phyloP scores from a whole-genome alignment of 768 basidiomycete genomes.

The Pholiota molesta region DNA sequence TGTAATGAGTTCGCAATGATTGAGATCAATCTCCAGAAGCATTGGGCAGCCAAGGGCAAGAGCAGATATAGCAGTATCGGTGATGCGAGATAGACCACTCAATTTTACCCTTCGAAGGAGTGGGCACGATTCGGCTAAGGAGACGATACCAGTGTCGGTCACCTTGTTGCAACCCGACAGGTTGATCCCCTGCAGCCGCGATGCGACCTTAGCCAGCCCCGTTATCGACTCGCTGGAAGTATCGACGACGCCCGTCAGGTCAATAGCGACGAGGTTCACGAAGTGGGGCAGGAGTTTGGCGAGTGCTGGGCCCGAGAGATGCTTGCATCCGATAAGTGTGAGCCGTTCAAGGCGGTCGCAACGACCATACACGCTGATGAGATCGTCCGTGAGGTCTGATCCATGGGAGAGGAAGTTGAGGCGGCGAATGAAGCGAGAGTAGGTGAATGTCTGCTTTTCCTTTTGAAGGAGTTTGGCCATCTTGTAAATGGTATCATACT shows the following conservation, averaged over 20 bases:
- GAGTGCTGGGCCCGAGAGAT: constrained; percentile 67
- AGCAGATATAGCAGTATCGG: constrained; percentile 74
- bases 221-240: constrained; percentile 74
- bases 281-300: constrained; percentile 66
- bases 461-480: constrained; percentile 73
- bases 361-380: constrained; percentile 68
- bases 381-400: constrained; percentile 68
- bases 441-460: constrained; percentile 79
- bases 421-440: constrained; percentile 85
- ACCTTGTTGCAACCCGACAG: constrained; percentile 81
- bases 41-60: constrained; percentile 81
- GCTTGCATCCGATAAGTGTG: constrained; percentile 79
- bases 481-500: constrained; percentile 69
- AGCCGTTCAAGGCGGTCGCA: constrained; percentile 88
- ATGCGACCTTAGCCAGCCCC: constrained; percentile 70
- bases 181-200: constrained; percentile 89
- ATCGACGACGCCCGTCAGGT: constrained; percentile 73
- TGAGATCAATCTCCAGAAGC: constrained; percentile 93
- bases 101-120: constrained; percentile 90
- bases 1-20: constrained; percentile 77
- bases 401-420: constrained; percentile 85
- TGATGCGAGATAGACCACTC: constrained; percentile 72
- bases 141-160: constrained; percentile 75
- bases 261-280: constrained; percentile 82
- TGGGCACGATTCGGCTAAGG: constrained; percentile 75